phyloP scores from a whole-genome alignment of 2,329 filamentous ascomycete species.

The Alternaria angustiovoidea region DNA sequence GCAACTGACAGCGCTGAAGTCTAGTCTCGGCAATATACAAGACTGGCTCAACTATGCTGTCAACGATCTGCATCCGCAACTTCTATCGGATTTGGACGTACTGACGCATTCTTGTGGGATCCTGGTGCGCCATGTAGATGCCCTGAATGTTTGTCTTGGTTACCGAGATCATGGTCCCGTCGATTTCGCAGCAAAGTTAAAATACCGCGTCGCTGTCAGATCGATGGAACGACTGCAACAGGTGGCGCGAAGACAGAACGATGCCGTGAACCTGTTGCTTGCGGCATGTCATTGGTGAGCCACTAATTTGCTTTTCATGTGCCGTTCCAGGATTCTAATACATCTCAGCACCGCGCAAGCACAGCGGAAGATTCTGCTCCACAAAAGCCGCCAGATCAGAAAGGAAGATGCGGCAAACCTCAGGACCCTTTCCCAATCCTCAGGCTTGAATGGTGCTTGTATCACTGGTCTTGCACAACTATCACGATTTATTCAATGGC shows the following conservation, averaged over 20 bases:
- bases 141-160: slow-evolving; percentile 33
- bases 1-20: slow-evolving; percentile 45
- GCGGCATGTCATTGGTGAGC: slow-evolving; percentile 45
- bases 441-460: slow-evolving; percentile 39
- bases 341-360: slow-evolving; percentile 44
- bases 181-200: slow-evolving; percentile 45
- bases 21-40: slow-evolving; percentile 44
- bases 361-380: slow-evolving; percentile 47
- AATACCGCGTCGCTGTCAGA: slow-evolving; percentile 40
- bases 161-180: slow-evolving; percentile 43
- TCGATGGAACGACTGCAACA: slow-evolving; percentile 44
- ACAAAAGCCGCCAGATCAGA: slow-evolving; percentile 48
- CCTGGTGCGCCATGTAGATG: slow-evolving; percentile 42
- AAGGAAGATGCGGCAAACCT: slow-evolving; percentile 43
- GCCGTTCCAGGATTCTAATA: slow-evolving; percentile 24
- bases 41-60: slow-evolving; percentile 48
- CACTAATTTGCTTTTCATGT: background rate
- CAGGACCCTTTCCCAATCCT: slow-evolving; percentile 40
- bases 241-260: slow-evolving; percentile 45
- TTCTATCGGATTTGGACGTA: slow-evolving; percentile 46
- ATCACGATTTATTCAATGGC: slow-evolving; percentile 46
- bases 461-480: slow-evolving; percentile 40
- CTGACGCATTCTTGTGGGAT: slow-evolving; percentile 42
- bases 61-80: slow-evolving; percentile 45
- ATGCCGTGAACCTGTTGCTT: slow-evolving; percentile 43